Percentiles rank a stretch among this genome's conserved stretches.
phyloP scores from a whole-genome alignment of 805 yeast species.

The Cyberlindnera petersonii region DNA sequence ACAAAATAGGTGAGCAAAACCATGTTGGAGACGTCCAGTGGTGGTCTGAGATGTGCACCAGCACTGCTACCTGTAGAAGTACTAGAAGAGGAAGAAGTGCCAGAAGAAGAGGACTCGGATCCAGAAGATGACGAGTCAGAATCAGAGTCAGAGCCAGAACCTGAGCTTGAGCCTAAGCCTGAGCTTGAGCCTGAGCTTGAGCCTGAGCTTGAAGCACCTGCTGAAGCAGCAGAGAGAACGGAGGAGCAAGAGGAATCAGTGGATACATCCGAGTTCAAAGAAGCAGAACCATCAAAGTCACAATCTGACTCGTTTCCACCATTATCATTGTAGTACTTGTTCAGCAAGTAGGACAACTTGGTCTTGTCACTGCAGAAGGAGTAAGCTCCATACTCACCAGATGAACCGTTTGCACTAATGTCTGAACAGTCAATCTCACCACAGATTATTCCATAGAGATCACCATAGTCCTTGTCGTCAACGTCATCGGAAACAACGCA shows the following conservation, averaged over 20 bases:
- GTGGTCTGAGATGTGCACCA: slow-evolving; percentile 17
- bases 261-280: slow-evolving; percentile 39
- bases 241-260: slow-evolving; percentile 37
- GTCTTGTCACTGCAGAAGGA: slow-evolving; percentile 71
- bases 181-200: slow-evolving; percentile 35
- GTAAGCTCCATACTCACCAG: slow-evolving; percentile 68
- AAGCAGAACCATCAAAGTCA: slow-evolving; percentile 67
- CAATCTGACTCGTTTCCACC: slow-evolving; percentile 51
- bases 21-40: slow-evolving; percentile 15
- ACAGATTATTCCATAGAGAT: slow-evolving; percentile 57
- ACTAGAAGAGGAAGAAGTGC: slow-evolving; percentile 26
- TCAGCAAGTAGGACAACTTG: slow-evolving; percentile 62
- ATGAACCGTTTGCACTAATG: slow-evolving; percentile 55
- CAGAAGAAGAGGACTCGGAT: slow-evolving; percentile 16
- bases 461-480: slow-evolving; percentile 50
- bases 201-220: slow-evolving; percentile 27
- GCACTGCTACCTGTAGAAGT: slow-evolving; percentile 23
- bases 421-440: slow-evolving; percentile 55
- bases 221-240: slow-evolving; percentile 32
- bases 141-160: slow-evolving; percentile 34
- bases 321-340: slow-evolving; percentile 57
- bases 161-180: slow-evolving; percentile 34
- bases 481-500: slow-evolving; percentile 60
- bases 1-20: slow-evolving; percentile 24
- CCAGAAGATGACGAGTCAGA: slow-evolving; percentile 29